Conservation (phyloP, 192 early-diverging fungal genomes). For the Haplosporangium gracile region DNA sequence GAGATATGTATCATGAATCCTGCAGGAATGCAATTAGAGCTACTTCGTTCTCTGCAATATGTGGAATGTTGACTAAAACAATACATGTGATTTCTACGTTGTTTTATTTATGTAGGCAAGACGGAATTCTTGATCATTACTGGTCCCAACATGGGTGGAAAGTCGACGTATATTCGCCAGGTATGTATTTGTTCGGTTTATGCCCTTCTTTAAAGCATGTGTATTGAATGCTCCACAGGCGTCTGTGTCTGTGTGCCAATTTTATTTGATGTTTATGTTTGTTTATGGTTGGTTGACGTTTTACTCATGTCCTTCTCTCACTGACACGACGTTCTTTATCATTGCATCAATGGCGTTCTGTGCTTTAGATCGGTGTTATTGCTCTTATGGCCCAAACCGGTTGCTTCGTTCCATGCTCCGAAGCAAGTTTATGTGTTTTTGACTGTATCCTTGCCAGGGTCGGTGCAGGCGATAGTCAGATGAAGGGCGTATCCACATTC, state of each 20-base stretch:
- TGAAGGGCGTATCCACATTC: constrained; percentile 95
- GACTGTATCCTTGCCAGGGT: constrained; percentile 94
- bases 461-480: constrained; percentile 93
- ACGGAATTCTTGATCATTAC: constrained; percentile 92
- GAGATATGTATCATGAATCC: not conserved
- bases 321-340: not conserved
- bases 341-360: constrained; percentile 3
- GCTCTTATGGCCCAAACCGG: constrained; percentile 95
- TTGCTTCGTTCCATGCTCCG: constrained; percentile 92
- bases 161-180: constrained; percentile 97
- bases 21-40: constrained; percentile 6
- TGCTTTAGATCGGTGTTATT: constrained; percentile 84
- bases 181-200: constrained; percentile 45
- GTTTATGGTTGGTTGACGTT: not conserved
- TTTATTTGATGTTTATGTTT: not conserved
- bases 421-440: constrained; percentile 80
- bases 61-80: not conserved
- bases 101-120: constrained; percentile 48
- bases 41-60: not conserved
- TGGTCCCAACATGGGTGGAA: constrained; percentile 99
- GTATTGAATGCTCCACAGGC: constrained; percentile 3
- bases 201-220: constrained; percentile 18
- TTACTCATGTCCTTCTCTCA: not conserved
- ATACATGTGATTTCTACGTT: constrained; percentile 6
- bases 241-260: not conserved